Base-by-base conservation (phyloP, 495 filamentous ascomycete species). In the Hypoxylon intermedium region DNA sequence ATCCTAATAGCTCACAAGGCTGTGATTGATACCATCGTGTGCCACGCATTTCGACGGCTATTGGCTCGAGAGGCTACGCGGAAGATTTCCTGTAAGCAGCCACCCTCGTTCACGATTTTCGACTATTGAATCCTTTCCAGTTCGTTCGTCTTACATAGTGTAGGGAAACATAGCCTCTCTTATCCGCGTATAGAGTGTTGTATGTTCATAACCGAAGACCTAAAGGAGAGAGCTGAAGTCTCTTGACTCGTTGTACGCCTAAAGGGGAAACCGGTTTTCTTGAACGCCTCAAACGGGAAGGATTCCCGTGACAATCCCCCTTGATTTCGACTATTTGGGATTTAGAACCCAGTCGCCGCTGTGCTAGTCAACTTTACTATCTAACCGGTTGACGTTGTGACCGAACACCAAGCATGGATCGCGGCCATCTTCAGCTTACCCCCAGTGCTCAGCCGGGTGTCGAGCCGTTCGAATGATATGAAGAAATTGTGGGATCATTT, bases 111-210 rank as follows among this genome's bases (percentile, higher is more conserved):
- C 11, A 13, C 34, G n/a, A 37, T 15, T 11, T 37, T 12, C 12
- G 34, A 37, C 34, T 37, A 37, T 37, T 37, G 34, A 37, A 37
- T 37, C 34, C 34, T 37, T 37, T 13, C 34, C 34, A 13, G 34
- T 2, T 37, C 11, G n/a, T 15, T 37, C 34, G 34, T 37, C 34
- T 37, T 37, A 37, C 34, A 5, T 37, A 5, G 34, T 37, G 34
- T 13, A 37, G n/a, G n/a, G n/a, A n/a, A n/a, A 13, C 15, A 37
- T 13, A 37, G 34, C 34, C 34, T 37, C n/a, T 11, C 34, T 37
- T 37, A 37, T 12, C 34, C 34, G n/a, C n/a, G 34, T 15, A n/a
- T 37, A 37, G 15, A 15, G n/a, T 11, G 12, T 15, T 13, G 34
- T 13, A 13, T 15, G n/a, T 13, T 13, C 11, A 13, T 37, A 15